Percentiles rank a stretch among this genome's conserved stretches.
These are phyloP conservation scores for Orbilia quercus DNA, from an alignment of 2,329 filamentous ascomycete genomes.

Conservation along the genomic window DNA sequence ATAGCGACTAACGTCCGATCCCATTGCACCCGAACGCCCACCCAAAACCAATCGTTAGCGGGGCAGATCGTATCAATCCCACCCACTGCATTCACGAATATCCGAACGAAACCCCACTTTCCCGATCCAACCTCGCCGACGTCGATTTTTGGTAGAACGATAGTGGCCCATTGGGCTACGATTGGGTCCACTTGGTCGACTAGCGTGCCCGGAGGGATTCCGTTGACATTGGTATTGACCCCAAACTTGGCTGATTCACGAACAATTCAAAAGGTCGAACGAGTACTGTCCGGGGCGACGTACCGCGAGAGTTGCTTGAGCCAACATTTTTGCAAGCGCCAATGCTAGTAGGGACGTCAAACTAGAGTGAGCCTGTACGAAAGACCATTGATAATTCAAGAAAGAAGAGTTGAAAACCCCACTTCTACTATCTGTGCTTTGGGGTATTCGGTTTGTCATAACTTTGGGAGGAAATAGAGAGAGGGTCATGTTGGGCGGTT, in stretches of 20 bases:
- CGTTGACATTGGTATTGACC: too few species aligned
- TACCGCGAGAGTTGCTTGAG: neutral
- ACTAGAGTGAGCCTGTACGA: neutral
- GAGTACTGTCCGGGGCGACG: too few species aligned
- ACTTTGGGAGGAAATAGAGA: neutral
- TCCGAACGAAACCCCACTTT: conserved; percentile 56
- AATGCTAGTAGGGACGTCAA: neutral
- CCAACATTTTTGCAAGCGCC: neutral
- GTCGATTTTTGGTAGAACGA: neutral
- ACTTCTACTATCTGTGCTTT: neutral
- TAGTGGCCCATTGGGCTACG: conserved; percentile 2
- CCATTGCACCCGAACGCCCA: neutral
- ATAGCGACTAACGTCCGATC: neutral
- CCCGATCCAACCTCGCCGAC: conserved; percentile 52
- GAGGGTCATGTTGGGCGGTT: neutral
- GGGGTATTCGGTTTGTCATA: neutral
- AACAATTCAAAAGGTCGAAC: too few species aligned
- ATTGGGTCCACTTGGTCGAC: neutral
- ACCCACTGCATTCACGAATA: too few species aligned
- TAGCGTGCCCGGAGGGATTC: too few species aligned
- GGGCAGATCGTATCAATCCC: conserved; percentile 4
- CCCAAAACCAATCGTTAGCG: neutral
- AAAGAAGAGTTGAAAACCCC: too few species aligned
- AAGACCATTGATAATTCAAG: neutral
- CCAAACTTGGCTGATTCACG: too few species aligned